Base-by-base conservation (phyloP, 2,329 filamentous ascomycete genomes). In the Orbilia ellipsospora region DNA sequence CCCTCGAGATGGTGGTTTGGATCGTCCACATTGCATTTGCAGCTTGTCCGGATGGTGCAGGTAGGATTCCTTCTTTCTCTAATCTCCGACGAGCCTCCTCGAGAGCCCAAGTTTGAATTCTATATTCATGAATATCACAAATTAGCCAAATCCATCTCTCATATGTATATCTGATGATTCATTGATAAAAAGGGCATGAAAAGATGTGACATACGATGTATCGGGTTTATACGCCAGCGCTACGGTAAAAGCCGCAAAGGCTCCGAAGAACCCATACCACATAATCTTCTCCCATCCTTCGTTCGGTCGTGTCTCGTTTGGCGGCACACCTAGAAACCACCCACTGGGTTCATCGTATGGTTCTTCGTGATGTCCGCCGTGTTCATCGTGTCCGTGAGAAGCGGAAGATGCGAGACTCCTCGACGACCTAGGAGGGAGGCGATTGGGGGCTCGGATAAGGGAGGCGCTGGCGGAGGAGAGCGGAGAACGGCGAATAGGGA, bases 91-190 rank as follows among this genome's bases (percentile, higher is more conserved):
- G 89, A 63, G 95, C 95, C 86, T 99, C 95, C 85, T 99, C 95
- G 51, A 99, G 89, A 77, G 95, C 95, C 95, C 95, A 99, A 66
- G 94, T 98, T 86, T 98, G 95, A 89, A 99, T 97, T 83, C 95
- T 99, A 80, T n/a, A n/a, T n/a, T n/a, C 76, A 51, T 52, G 31
- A 70, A 63, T 45, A 55, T 28, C 18, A 20, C 60, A 16, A 52
- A 57, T 26, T 42, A 44, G 20, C 7, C 20, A 7, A 8, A 16
- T 8, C 16, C 40, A 7, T 23, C 18, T 20, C 48, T 5, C n/a
- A 52, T 8, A 52, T 23, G 16, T 48, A 48, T 48, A 23, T 23
- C 2, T 23, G 23, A 23, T n/a, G 5, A n/a, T 23, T 18, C n/a
- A 20, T 52, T 3, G 1, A 23, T 18, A 52, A 18, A 12, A 52